These are phyloP conservation scores for Dioscorea dumetorum DNA, from an alignment of 106 monocot species.

Conservation along the genomic window DNA sequence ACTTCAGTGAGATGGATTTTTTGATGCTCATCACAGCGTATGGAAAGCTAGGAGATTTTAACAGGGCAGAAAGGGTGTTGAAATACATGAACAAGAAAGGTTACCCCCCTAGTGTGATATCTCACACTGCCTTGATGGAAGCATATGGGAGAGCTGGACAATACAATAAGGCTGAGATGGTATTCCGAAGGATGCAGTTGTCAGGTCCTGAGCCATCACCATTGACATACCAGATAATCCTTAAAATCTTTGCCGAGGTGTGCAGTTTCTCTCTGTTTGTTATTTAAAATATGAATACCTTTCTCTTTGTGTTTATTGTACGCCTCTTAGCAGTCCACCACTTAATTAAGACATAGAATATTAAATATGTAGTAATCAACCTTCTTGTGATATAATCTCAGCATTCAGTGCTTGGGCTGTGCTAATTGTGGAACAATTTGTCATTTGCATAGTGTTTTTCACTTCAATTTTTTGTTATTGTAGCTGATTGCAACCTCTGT, in stretches of 20 bases:
- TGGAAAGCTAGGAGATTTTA: conserved; percentile 79
- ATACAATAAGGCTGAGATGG: conserved; percentile 68
- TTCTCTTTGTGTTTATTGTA: too few species aligned
- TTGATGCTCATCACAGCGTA: conserved; percentile 89
- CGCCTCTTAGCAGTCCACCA: too few species aligned
- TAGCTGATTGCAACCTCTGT: too few species aligned
- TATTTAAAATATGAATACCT: too few species aligned
- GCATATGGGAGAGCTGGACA: conserved; percentile 81
- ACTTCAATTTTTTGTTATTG: too few species aligned
- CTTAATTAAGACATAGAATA: too few species aligned
- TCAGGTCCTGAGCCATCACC: conserved; percentile 91
- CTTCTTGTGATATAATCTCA: too few species aligned
- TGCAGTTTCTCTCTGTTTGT: background rate
- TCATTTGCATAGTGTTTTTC: too few species aligned
- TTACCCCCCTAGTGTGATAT: conserved; percentile 77
- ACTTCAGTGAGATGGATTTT: conserved; percentile 86
- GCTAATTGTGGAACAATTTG: too few species aligned
- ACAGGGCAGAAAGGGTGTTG: conserved; percentile 66
- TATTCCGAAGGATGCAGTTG: conserved; percentile 79
- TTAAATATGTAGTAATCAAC: too few species aligned
- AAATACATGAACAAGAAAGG: conserved; percentile 86
- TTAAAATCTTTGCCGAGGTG: conserved; percentile 88
- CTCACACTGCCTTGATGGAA: conserved; percentile 91
- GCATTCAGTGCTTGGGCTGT: too few species aligned
- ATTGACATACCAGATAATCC: conserved; percentile 88